phyloP scores from a whole-genome alignment of 1,284 basidiomycete genomes.

The Kwoniella shivajii region DNA sequence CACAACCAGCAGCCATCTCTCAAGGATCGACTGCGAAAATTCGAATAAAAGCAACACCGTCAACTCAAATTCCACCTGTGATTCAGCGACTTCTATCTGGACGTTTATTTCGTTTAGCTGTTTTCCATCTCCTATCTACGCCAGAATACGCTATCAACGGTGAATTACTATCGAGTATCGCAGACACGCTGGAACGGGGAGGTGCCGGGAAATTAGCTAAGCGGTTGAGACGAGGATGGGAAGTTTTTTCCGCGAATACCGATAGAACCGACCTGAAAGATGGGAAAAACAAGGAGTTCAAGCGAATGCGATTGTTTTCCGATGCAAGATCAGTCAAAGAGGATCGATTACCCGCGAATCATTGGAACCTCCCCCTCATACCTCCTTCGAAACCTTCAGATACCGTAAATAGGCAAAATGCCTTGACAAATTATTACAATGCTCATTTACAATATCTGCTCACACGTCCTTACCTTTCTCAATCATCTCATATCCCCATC shows the following conservation, averaged over 20 bases:
- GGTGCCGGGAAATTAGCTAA: constrained; percentile 42
- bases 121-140: constrained; percentile 37
- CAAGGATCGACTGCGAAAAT: background rate
- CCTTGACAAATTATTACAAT: constrained; percentile 26
- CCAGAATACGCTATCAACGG: constrained; percentile 33
- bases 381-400: background rate
- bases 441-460: constrained; percentile 23
- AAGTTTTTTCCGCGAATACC: constrained; percentile 6
- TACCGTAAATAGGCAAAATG: background rate
- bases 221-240: constrained; percentile 27
- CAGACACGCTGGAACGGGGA: constrained; percentile 21
- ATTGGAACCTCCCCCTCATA: constrained; percentile 8
- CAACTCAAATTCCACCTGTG: constrained; percentile 20
- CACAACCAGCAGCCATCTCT: background rate
- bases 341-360: constrained; percentile 6
- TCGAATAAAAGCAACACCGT: background rate
- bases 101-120: constrained; percentile 39
- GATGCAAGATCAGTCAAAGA: background rate
- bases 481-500: background rate
- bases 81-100: constrained; percentile 34
- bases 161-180: constrained; percentile 23
- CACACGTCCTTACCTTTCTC: constrained; percentile 4
- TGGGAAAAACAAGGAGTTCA: constrained; percentile 1
- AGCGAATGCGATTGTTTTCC: constrained; percentile 7
- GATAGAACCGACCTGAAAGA: background rate